Conservation (phyloP, 306 rosid genomes). For the Biancaea sappan region DNA sequence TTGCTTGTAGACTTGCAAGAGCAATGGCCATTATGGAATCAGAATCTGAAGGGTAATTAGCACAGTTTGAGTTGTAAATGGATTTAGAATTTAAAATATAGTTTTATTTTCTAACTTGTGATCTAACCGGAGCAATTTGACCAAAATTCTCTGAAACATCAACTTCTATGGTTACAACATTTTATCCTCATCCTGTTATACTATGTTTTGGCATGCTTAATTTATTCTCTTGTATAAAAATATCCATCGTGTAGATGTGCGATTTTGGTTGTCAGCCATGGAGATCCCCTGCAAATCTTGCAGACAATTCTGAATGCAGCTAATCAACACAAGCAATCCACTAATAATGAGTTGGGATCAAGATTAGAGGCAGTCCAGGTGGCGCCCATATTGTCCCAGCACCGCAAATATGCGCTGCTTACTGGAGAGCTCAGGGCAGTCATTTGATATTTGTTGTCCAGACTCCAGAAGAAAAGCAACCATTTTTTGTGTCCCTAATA, state of each 20-base stretch:
- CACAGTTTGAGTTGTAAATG: constrained; percentile 13
- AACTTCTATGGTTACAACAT: background rate
- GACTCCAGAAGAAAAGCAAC: constrained; percentile 18
- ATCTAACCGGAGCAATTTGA: background rate
- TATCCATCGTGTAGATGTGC: constrained; percentile 53
- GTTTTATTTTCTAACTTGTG: background rate
- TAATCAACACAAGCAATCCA: constrained; percentile 44
- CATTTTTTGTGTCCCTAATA: constrained; percentile 8
- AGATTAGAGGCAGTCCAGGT: constrained; percentile 54
- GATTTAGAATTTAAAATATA: background rate
- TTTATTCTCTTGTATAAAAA: constrained; percentile 13
- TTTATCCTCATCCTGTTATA: background rate
- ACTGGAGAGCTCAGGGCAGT: constrained; percentile 78
- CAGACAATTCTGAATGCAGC: constrained; percentile 66
- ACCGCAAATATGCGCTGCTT: constrained; percentile 63
- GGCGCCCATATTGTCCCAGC: constrained; percentile 63
- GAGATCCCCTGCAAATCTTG: constrained; percentile 85
- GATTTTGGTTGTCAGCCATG: constrained; percentile 85
- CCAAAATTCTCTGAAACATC: background rate
- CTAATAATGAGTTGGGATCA: constrained; percentile 44
- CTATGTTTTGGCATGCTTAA: constrained; percentile 19
- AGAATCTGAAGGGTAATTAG: constrained; percentile 80
- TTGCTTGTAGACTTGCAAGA: constrained; percentile 69
- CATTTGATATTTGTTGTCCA: constrained; percentile 35
- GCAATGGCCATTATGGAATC: constrained; percentile 63